Conservation (phyloP, 441 rosid species). For the Eruca vesicaria region DNA sequence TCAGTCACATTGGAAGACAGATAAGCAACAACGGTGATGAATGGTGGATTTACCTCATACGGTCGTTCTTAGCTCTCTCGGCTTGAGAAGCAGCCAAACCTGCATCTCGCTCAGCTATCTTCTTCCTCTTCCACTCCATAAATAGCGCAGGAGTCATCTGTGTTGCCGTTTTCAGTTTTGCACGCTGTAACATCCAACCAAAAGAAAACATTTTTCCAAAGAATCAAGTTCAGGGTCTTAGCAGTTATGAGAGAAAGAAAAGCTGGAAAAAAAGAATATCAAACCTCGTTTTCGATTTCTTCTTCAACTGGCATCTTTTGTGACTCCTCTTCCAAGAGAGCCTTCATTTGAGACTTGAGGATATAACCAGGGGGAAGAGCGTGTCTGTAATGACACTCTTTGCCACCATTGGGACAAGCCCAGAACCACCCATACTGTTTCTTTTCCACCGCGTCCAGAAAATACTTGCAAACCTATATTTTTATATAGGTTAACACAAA, state of each 20-base stretch:
- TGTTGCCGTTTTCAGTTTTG: conserved; percentile 64
- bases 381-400: conserved; percentile 91
- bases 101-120: conserved; percentile 75
- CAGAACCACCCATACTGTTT: conserved; percentile 85
- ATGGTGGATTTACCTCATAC: conserved; percentile 71
- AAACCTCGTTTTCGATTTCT: conserved; percentile 89
- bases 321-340: conserved; percentile 82
- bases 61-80: conserved; percentile 96
- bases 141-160: conserved; percentile 90
- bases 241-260: background rate
- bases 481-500: background rate
- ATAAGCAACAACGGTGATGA: background rate
- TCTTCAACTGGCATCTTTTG: conserved; percentile 78
- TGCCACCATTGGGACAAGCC: conserved; percentile 87
- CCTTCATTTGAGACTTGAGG: conserved; percentile 95
- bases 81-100: conserved; percentile 84
- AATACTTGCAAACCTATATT: conserved; percentile 89
- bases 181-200: conserved; percentile 49
- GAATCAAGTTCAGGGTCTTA: background rate
- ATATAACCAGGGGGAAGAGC: conserved; percentile 97
- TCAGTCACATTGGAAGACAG: background rate
- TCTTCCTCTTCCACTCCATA: conserved; percentile 91
- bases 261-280: too few relatives aligned
- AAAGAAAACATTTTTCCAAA: background rate
- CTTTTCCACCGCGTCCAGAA: conserved; percentile 82